Base-by-base conservation (phyloP, 1,139 yeast species). In the Candida dubliniensis region DNA sequence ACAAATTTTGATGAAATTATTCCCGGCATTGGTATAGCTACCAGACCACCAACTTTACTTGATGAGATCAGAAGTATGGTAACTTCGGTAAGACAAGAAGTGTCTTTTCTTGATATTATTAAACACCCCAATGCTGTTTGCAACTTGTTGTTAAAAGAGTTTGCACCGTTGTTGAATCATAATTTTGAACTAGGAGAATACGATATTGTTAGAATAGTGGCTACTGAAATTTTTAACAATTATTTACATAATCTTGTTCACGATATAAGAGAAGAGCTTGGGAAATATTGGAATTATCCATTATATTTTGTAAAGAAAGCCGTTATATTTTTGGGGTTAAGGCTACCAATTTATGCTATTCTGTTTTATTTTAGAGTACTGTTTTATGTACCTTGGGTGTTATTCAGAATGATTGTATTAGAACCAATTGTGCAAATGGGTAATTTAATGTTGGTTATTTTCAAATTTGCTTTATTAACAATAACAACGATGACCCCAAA, bases 181-280 rank as follows among this genome's bases (percentile, higher is more conserved):
- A 38, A 43, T 25, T 41, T 47, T 2, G 52, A 52, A 29, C 23
- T 47, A 8, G 34, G 41, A 9, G 46, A 44, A 31, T 38, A 42
- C 31, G 38, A 44, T 34, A 34, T 47, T 12, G 14, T 49, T 8
- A 58, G 51, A 39, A 31, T 46, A 8, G 39, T 53, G 3, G 7
- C 53, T 4, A 56, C 59, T 58, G 59, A 60, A 32, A 24, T 59
- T n/a, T 39, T 49, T 5, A 51, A 51, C 14, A 51, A 46, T n/a
- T 51, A 55, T 39, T 40, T 57, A 34, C 35, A 41, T 31, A 31
- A 34, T 2, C 18, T 42, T 10, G 43, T 42, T 36, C 34, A 37
- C n/a, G 13, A 18, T 13, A 11, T 47, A 4, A 35, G 43, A 35
- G 41, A 41, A 23, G 15, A 50, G 38, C 34, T 37, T 43, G 24